Evolutionary conservation across 768 basidiomycete genomes (phyloP).

Genomic region (Crassisporium funariophilum): DNA sequence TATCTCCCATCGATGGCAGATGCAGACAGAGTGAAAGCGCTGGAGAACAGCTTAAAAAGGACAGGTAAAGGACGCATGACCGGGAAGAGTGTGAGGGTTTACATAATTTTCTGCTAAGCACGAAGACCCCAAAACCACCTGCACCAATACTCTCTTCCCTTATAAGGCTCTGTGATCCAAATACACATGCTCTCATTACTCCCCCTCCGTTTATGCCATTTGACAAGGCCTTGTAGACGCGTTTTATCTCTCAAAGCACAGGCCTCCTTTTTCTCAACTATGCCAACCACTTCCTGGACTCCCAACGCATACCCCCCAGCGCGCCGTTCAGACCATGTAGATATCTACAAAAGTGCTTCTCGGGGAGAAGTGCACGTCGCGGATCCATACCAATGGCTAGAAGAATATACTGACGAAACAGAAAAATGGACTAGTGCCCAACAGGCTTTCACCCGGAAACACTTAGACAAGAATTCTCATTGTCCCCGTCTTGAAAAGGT

Average conservation of each 20-base stretch:
- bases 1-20: too few relatives aligned
- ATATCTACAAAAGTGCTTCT: conserved; percentile 66
- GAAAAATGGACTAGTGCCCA: conserved; percentile 66
- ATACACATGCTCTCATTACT: not conserved
- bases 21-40: too few relatives aligned
- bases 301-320: conserved; percentile 64
- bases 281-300: conserved; percentile 51
- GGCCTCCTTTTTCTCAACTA: conserved; percentile 25
- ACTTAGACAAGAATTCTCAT: conserved; percentile 67
- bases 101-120: too few relatives aligned
- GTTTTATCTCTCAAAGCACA: conserved; percentile 25
- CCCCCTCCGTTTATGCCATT: conserved; percentile 5
- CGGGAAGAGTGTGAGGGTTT: too few relatives aligned
- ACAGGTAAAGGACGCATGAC: too few relatives aligned
- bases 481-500: conserved; percentile 57
- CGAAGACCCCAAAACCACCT: not conserved
- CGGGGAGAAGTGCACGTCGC: conserved; percentile 63
- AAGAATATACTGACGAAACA: conserved; percentile 63
- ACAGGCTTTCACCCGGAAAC: conserved; percentile 55
- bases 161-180: not conserved
- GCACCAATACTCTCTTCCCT: not conserved
- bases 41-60: too few relatives aligned
- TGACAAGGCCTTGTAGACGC: conserved; percentile 18
- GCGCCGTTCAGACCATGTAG: conserved; percentile 66
- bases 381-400: conserved; percentile 80